phyloP scores from a whole-genome alignment of 371 early-diverging fungal genomes.

The Mortierella sp. region DNA sequence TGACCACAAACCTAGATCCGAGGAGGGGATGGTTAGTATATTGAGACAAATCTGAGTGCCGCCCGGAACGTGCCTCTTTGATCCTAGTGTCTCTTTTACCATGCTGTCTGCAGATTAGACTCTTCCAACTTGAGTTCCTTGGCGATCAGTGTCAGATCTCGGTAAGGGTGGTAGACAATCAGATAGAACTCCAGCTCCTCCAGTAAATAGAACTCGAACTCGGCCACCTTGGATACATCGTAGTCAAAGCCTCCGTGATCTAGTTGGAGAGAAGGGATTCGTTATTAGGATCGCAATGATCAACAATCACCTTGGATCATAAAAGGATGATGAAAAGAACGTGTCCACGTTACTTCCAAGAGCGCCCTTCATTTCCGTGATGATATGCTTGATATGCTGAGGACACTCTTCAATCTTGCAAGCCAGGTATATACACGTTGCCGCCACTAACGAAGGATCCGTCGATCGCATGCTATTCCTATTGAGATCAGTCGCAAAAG shows the following conservation, averaged over 20 bases:
- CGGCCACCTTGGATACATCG: constrained; percentile 82
- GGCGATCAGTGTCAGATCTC: constrained; percentile 72
- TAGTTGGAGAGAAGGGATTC: constrained; percentile 1
- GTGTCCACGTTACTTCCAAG: constrained; percentile 78
- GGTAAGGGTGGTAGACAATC: constrained; percentile 90
- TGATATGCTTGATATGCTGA: constrained; percentile 82
- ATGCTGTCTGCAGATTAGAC: constrained; percentile 76
- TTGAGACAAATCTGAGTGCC: not conserved
- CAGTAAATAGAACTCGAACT: constrained; percentile 90
- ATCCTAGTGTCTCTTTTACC: no score
- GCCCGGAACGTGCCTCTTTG: no score
- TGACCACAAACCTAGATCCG: constrained; percentile 76
- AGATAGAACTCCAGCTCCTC: constrained; percentile 90
- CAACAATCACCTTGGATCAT: no score
- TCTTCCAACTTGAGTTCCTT: constrained; percentile 67
- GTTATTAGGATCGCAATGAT: no score
- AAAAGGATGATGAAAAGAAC: no score
- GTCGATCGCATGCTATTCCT: constrained; percentile 77
- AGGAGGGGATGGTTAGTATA: not conserved
- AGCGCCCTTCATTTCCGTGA: constrained; percentile 73
- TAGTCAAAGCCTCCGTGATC: constrained; percentile 70
- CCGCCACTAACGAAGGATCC: constrained; percentile 81
- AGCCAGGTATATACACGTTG: constrained; percentile 88
- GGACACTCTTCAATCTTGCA: constrained; percentile 93
- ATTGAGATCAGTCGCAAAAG: not conserved